Base-by-base conservation (phyloP, 1,284 basidiomycete species). In the Cerrena zonata region DNA sequence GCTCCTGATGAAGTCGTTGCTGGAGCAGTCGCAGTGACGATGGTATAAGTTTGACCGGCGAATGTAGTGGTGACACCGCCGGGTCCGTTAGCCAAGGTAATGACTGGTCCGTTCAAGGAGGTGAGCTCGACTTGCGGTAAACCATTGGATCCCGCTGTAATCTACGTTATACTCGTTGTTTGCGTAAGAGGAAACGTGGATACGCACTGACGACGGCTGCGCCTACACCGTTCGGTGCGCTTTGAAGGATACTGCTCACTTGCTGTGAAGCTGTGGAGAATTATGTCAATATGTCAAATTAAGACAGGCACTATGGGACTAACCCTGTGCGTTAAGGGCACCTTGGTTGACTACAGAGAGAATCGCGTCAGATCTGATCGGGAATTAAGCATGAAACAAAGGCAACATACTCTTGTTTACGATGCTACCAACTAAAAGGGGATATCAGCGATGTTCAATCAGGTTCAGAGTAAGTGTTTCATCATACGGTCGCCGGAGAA, bases 81-180 rank as follows among this genome's bases (percentile, higher is more conserved):
- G 4, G 55, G 52, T n/a, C 53, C 56, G 1, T 54, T 61, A 11
- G 57, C 59, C 41, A 64, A 51, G 22, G 59, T 61, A 52, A 61
- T 55, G 15, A 55, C 59, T 15, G 52, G 38, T 13, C 59, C 59
- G 47, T 56, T 56, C 30, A 57, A 51, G 30, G 60, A 60, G 13
- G 62, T 63, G 22, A 65, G 61, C 48, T 61, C 54, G 19, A 64
- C 61, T 19, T 61, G 42, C 12, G 63, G 63, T 3, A 53, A 50
- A n/a, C 55, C 55, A 51, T 48, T 57, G 22, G 55, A 43, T 19
- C 18, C 3, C 21, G 24, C 24, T 42, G 18, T 19, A 23, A 22
- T 42, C 19, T 19, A 22, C 13, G 41, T 13, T 22, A 22, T 23
- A 5, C 21, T 18, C 5, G 7, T 5, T 15, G 41, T 5, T 4